These are phyloP conservation scores for Sporothrix protearum DNA, from an alignment of 2,329 filamentous ascomycete genomes.

Conservation along the genomic window DNA sequence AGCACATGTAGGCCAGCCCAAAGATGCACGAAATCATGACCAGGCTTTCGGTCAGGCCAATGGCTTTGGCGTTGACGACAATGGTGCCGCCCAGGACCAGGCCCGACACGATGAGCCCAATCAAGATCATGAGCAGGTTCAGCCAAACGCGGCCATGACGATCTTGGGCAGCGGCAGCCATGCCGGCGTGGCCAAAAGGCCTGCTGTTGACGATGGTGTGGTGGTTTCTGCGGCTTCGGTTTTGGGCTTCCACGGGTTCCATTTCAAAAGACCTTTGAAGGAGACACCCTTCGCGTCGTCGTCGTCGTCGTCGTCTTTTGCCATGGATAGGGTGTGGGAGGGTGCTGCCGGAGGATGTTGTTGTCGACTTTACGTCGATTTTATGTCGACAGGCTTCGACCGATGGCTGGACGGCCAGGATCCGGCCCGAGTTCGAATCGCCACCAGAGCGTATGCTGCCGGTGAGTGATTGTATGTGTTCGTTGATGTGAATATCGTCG, in stretches of 20 bases:
- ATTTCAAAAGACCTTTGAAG: neutral
- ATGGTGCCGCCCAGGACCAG: constrained; percentile 30
- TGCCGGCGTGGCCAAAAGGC: neutral
- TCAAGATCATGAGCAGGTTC: constrained; percentile 26
- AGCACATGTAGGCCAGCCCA: constrained; percentile 34
- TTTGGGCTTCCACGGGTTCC: neutral
- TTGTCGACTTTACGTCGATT: neutral
- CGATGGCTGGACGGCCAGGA: neutral
- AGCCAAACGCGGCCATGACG: constrained; percentile 24
- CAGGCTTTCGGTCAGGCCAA: constrained; percentile 31
- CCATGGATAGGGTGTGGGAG: neutral
- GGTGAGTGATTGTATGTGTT: neutral
- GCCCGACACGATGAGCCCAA: constrained; percentile 29
- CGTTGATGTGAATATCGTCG: neutral
- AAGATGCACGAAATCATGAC: constrained; percentile 32
- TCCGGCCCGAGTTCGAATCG: neutral
- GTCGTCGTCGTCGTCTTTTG: neutral
- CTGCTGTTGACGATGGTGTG: neutral
- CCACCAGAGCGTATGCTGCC: neutral
- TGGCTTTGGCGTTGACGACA: constrained; percentile 24
- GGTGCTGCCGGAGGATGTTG: neutral
- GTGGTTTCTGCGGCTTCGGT: neutral
- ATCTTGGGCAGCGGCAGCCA: constrained; percentile 27
- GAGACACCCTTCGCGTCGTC: neutral
- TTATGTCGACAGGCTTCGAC: neutral